Conservation (phyloP, 495 filamentous ascomycete species). For the Saxophila tyrrhenica region DNA sequence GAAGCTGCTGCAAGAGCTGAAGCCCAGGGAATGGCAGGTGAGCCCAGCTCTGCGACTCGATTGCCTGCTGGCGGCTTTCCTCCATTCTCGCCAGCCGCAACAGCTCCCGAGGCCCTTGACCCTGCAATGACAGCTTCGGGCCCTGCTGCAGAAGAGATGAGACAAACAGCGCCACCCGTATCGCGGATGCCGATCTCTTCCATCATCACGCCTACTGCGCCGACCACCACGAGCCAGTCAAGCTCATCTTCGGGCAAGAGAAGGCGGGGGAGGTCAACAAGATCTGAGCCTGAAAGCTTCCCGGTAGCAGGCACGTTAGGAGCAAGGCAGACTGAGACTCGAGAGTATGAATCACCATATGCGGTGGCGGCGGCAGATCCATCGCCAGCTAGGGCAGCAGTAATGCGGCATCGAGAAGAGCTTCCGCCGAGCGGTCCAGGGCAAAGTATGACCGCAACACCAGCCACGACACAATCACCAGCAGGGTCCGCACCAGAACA, state of each 20-base stretch:
- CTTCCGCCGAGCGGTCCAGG: not conserved
- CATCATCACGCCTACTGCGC: slow-evolving; percentile 11
- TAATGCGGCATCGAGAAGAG: slow-evolving; percentile 1
- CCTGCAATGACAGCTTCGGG: too few relatives aligned
- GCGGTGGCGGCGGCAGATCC: not conserved
- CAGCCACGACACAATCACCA: not conserved
- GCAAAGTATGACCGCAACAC: not conserved
- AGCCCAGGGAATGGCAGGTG: slow-evolving; percentile 13
- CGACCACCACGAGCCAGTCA: slow-evolving; percentile 10
- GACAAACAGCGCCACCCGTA: not conserved
- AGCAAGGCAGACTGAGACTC: not conserved
- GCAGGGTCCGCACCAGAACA: not conserved
- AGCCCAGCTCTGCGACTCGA: not conserved
- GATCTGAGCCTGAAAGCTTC: slow-evolving; percentile 8
- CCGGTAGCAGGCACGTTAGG: not conserved
- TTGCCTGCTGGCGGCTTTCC: not conserved
- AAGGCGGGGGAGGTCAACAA: slow-evolving; percentile 13
- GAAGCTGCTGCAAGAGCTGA: slow-evolving; percentile 24
- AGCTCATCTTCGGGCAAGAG: slow-evolving; percentile 17
- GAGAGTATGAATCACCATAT: not conserved
- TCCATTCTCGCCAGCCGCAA: not conserved
- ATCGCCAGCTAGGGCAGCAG: not conserved
- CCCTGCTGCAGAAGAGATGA: slow-evolving; percentile 5
- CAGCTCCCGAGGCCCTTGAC: too few relatives aligned
- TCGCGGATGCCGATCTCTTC: slow-evolving; percentile 17